A percentile compares a stretch with the other conserved stretches of the same genome.
Conservation (phyloP, 1,284 basidiomycete species). For the Ganoderma resinaceum region DNA sequence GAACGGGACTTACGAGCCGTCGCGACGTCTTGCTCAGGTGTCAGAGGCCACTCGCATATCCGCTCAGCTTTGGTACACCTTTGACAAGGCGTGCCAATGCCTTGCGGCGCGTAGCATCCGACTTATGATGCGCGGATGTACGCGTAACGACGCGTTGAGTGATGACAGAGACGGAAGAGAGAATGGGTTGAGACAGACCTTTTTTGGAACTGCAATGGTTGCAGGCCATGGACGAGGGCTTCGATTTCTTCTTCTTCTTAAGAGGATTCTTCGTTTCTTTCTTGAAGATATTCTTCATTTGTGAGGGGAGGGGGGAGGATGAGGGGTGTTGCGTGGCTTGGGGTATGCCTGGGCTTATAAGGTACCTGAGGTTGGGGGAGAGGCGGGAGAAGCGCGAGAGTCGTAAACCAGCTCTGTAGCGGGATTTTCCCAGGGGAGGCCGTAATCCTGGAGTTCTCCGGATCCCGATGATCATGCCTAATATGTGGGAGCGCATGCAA, state of each 20-base stretch:
- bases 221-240: not conserved
- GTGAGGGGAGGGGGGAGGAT: not conserved
- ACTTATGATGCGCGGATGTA: not conserved
- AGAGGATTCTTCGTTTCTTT: not conserved
- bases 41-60: not conserved
- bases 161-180: not conserved
- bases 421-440: not conserved
- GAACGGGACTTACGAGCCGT: not conserved
- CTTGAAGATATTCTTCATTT: not conserved
- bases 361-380: not conserved
- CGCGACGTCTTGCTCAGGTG: not conserved
- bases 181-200: not conserved
- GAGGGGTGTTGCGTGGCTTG: not conserved
- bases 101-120: not conserved
- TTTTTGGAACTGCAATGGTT: not conserved
- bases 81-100: not conserved
- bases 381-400: not conserved
- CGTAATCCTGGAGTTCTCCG: slow-evolving; percentile 1
- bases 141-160: not conserved
- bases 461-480: not conserved
- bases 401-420: not conserved
- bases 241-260: not conserved
- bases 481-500: slow-evolving; percentile 1
- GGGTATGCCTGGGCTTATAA: not conserved
- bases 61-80: not conserved